Conservation (phyloP, 148 eudicot genomes). For the Rhododendron kiyosumense region DNA sequence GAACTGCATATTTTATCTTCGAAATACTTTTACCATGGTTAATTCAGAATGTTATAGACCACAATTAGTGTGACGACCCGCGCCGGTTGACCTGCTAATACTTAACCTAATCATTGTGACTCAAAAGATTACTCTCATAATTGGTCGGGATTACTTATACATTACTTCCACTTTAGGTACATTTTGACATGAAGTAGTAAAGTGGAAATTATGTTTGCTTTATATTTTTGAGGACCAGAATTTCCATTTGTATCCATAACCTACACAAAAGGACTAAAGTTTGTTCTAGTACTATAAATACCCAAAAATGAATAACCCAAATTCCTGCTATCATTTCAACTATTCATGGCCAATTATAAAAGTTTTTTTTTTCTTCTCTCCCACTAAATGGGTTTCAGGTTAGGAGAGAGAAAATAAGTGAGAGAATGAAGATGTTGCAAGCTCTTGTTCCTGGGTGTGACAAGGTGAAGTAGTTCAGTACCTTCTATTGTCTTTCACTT, state of each 20-base stretch:
- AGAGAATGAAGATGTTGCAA: conserved; percentile 75
- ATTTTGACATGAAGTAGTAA: background rate
- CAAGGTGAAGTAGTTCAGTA: conserved; percentile 35
- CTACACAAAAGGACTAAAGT: background rate
- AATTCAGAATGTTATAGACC: background rate
- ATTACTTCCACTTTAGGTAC: background rate
- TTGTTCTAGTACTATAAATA: background rate
- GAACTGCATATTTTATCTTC: background rate
- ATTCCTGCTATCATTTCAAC: background rate
- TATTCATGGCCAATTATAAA: background rate
- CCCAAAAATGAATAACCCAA: background rate
- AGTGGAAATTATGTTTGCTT: background rate
- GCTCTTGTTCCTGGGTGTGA: conserved; percentile 91
- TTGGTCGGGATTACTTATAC: no score
- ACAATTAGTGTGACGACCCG: background rate
- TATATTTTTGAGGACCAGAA: background rate
- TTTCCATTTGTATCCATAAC: background rate
- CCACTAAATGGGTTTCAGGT: conserved; percentile 33
- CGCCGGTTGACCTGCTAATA: no score
- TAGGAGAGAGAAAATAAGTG: conserved; percentile 85
- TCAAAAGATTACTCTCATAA: no score
- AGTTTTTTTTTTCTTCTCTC: background rate
- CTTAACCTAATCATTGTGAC: rapidly evolving
- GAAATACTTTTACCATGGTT: background rate
- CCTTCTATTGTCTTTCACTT: background rate